Evolutionary conservation across 768 basidiomycete species (phyloP).

Genomic region (Hemileccinum impolitum): DNA sequence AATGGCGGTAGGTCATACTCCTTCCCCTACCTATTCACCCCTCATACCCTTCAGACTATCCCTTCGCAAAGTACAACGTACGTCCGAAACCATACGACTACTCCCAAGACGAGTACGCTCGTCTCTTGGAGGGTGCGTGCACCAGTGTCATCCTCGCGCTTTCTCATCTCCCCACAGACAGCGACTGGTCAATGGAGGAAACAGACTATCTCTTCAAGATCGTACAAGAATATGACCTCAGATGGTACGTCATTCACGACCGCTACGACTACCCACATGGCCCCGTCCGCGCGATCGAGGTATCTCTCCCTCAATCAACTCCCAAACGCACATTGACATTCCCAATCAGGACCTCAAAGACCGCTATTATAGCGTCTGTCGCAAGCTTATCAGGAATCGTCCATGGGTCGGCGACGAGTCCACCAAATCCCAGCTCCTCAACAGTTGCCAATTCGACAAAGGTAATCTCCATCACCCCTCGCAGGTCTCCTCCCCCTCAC

Average conservation of each 20-base stretch:
- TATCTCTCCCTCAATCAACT: constrained; percentile 22
- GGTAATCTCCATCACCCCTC: constrained; percentile 37
- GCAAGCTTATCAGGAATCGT: constrained; percentile 79
- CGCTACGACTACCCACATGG: constrained; percentile 77
- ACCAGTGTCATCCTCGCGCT: not conserved
- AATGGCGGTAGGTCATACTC: constrained; percentile 44
- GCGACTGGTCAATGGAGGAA: constrained; percentile 89
- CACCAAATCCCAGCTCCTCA: constrained; percentile 61
- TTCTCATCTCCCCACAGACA: constrained; percentile 42
- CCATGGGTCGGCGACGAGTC: constrained; percentile 84
- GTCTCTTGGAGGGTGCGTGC: constrained; percentile 65
- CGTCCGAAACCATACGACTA: constrained; percentile 65
- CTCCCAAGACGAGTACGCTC: constrained; percentile 83
- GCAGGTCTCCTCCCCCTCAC: not conserved
- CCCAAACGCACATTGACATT: not conserved
- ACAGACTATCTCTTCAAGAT: constrained; percentile 88
- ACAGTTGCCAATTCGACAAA: constrained; percentile 85
- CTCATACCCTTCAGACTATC: constrained; percentile 51
- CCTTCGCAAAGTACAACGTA: constrained; percentile 81
- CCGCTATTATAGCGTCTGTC: constrained; percentile 88
- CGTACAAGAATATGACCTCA: constrained; percentile 75
- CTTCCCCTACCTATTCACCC: not conserved
- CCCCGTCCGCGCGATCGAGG: constrained; percentile 63
- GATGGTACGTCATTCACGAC: constrained; percentile 89
- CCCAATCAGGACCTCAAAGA: constrained; percentile 75